Evolutionary conservation across 2,329 filamentous ascomycete species (phyloP), one percentile per base, ranked within the genome.

Genomic region (Neonectria coccinea): DNA sequence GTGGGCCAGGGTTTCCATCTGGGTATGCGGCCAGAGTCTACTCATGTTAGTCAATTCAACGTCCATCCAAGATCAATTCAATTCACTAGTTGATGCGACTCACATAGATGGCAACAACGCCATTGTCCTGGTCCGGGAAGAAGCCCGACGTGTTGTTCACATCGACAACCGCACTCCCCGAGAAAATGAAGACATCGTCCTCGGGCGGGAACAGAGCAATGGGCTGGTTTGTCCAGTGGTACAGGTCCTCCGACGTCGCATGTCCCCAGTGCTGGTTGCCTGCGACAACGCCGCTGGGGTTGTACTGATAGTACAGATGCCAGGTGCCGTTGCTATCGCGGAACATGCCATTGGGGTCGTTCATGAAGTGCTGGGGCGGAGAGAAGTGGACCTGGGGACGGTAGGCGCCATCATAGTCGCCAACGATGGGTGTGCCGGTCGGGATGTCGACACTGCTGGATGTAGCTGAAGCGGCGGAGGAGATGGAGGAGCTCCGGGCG

Each of bases 191-290:
- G 12, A 79, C 77, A 0, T 75, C 78, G 18, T 83, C 73, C 29
- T 81, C 78, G 0, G 81, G 78, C 0, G 85, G 84, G 50, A 79
- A 86, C 4, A 91, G 78, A 10, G 88, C 88, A 67, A 91, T 87
- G 5, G 85, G 84, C 70, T 91, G 88, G 67, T 91, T 90, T 1
- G 79, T 80, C 89, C 89, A 92, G 63, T 86, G 84, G 70, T 88
- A 90, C 1, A 91, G 78, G 69, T 91, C 88, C 14, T 77, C 71
- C 33, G 84, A 88, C 1, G 88, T 90, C 2, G 88, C 88, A 70
- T 91, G 89, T 10, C 89, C 89, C 89, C 89, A 91, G 69, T 90
- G 88, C 70, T 90, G 85, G 64, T 89, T 87, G 1, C 87, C 87
- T 79, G 75, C 84, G 1, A 85, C 80, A 8, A 78, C 76, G 2